Conservation (phyloP, 805 yeast genomes). For the Candida railenensis region DNA sequence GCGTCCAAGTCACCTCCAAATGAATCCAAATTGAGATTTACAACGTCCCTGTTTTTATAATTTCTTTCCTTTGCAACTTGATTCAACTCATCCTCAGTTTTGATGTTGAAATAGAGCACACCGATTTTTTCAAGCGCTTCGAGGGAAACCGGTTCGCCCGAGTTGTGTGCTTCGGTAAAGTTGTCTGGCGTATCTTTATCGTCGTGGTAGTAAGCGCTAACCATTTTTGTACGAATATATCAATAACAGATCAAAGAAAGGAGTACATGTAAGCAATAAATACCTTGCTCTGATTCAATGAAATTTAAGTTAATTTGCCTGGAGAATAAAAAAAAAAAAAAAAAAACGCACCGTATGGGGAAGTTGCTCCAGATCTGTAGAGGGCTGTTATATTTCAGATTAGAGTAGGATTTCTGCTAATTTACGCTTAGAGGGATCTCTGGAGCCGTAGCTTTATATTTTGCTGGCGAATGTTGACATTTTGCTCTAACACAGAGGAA, state of each 20-base stretch:
- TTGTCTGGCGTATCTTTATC: constrained; percentile 49
- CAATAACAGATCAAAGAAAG: no score
- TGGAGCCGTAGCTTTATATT: no score
- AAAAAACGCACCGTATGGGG: neutral
- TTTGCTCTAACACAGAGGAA: no score
- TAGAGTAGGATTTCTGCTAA: no score
- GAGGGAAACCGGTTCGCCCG: constrained; percentile 56
- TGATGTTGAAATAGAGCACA: constrained; percentile 59
- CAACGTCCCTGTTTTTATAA: constrained; percentile 78
- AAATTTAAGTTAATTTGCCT: neutral
- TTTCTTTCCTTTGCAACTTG: constrained; percentile 63
- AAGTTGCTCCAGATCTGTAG: neutral
- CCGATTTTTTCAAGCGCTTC: constrained; percentile 60
- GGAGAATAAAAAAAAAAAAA: neutral
- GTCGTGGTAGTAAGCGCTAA: constrained; percentile 63
- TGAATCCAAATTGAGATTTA: constrained; percentile 56
- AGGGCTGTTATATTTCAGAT: no score
- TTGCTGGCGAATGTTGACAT: no score
- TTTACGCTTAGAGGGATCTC: no score
- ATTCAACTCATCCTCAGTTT: constrained; percentile 56
- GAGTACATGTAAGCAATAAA: neutral
- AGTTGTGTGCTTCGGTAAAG: constrained; percentile 69
- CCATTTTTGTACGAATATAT: constrained; percentile 25
- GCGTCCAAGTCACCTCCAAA: constrained; percentile 58
- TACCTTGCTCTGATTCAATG: neutral